phyloP scores from a whole-genome alignment of 2,329 filamentous ascomycete genomes.

The Periconia sp. region DNA sequence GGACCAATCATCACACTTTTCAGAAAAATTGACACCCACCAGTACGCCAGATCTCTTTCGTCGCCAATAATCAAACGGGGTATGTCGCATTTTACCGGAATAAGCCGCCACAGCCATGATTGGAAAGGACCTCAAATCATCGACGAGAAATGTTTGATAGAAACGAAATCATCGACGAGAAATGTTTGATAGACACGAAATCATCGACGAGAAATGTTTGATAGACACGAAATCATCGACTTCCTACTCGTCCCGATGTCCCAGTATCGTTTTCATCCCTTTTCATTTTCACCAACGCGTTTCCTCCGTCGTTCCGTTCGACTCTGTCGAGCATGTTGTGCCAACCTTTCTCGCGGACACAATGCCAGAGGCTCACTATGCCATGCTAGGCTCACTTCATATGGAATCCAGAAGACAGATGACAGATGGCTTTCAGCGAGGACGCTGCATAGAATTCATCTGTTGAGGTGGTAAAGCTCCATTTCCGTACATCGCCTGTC shows the following conservation, averaged over 20 bases:
- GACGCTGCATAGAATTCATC: constrained; percentile 54
- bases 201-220: neutral
- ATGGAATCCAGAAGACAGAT: neutral
- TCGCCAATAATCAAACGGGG: neutral
- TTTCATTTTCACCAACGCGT: no score
- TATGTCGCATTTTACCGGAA: neutral
- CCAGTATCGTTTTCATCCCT: neutral
- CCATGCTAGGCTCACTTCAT: neutral
- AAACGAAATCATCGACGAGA: neutral
- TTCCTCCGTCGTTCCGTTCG: neutral
- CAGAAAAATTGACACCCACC: neutral
- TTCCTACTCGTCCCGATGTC: neutral
- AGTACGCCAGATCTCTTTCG: neutral
- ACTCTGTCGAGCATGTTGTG: neutral
- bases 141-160: neutral
- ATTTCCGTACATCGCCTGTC: constrained; percentile 54
- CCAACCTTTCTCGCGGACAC: neutral
- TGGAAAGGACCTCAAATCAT: neutral
- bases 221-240: neutral
- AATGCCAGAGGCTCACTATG: neutral
- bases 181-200: neutral
- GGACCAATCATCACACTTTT: neutral
- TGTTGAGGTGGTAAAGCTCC: constrained; percentile 44
- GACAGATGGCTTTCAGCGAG: constrained; percentile 36
- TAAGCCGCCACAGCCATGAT: neutral